phyloP scores from a whole-genome alignment of 306 rosid species.

The Biancaea sappan region DNA sequence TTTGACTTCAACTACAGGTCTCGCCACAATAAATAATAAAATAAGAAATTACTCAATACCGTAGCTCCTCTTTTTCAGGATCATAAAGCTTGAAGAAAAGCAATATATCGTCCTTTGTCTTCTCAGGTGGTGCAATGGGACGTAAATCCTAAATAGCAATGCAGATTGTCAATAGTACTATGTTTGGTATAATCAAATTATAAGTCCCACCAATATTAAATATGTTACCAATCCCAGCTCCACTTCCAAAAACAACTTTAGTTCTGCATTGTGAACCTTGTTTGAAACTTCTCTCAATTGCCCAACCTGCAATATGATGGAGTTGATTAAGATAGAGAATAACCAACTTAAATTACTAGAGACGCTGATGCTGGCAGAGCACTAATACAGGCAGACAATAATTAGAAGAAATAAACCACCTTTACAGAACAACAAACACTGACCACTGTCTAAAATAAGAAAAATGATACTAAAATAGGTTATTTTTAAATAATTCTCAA shows the following conservation, averaged over 20 bases:
- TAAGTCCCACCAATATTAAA: constrained; percentile 24
- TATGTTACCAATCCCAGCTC: constrained; percentile 67
- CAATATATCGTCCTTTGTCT: constrained; percentile 79
- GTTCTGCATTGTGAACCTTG: constrained; percentile 71
- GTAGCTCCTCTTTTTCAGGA: constrained; percentile 79
- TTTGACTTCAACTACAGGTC: constrained; percentile 32
- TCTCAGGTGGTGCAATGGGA: constrained; percentile 70
- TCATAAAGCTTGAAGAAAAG: constrained; percentile 89
- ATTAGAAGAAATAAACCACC: background rate
- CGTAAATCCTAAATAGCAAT: constrained; percentile 53
- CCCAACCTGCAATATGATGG: constrained; percentile 61
- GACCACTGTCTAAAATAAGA: constrained; percentile 12
- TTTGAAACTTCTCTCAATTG: constrained; percentile 77
- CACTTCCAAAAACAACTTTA: constrained; percentile 78
- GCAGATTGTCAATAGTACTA: constrained; percentile 30
- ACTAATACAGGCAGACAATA: background rate
- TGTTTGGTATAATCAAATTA: constrained; percentile 13
- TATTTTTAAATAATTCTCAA: background rate
- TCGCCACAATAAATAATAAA: constrained; percentile 10
- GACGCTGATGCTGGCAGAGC: background rate
- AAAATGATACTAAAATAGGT: background rate
- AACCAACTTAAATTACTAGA: constrained; percentile 29
- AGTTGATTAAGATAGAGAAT: constrained; percentile 18
- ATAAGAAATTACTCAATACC: constrained; percentile 50
- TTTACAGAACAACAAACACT: background rate